Conservation (phyloP, 1,284 basidiomycete genomes). For the Sanghuangporus sanghuang region DNA sequence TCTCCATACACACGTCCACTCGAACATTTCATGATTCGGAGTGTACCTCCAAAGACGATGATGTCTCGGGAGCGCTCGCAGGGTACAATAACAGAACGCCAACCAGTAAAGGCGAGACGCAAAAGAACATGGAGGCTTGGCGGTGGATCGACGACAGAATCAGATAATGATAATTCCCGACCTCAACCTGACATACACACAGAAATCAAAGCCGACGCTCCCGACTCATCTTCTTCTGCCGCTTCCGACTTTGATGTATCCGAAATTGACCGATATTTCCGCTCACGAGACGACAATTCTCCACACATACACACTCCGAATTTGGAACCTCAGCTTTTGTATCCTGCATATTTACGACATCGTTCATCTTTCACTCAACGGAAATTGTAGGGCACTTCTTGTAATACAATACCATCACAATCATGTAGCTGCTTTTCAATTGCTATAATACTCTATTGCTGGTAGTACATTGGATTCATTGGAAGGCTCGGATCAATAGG, state of each 20-base stretch:
- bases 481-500: conserved; percentile 14
- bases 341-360: conserved; percentile 1
- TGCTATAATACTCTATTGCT: conserved; percentile 5
- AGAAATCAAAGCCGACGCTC: conserved; percentile 8
- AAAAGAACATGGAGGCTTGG: conserved; percentile 73
- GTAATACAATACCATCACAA: background rate
- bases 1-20: conserved; percentile 86
- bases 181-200: conserved; percentile 13
- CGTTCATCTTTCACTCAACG: conserved; percentile 2
- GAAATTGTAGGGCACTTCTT: conserved; percentile 2
- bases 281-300: conserved; percentile 40
- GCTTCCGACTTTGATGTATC: conserved; percentile 65
- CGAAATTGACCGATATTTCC: conserved; percentile 77
- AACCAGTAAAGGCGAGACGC: conserved; percentile 67
- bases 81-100: conserved; percentile 30
- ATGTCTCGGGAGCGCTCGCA: conserved; percentile 21
- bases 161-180: background rate
- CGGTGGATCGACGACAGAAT: conserved; percentile 23
- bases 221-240: conserved; percentile 32
- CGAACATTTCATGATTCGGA: conserved; percentile 86
- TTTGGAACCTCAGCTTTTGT: background rate
- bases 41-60: conserved; percentile 57
- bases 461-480: conserved; percentile 16
- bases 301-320: conserved; percentile 14
- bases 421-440: background rate